These are phyloP conservation scores for Cadophora gregata DNA, from an alignment of 2,329 filamentous ascomycete species.

Conservation along the genomic window DNA sequence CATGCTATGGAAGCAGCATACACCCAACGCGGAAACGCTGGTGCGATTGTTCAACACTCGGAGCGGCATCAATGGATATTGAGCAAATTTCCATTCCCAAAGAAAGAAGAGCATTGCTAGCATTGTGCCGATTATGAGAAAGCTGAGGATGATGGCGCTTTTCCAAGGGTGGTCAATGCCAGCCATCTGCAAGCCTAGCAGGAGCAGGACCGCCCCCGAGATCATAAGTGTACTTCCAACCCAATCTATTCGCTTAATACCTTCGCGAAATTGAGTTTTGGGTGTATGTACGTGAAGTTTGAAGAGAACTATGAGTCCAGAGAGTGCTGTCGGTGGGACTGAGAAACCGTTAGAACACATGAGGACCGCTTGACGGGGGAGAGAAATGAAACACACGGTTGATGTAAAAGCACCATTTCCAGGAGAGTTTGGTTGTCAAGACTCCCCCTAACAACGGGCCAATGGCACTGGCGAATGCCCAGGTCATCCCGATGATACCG, in stretches of 20 bases:
- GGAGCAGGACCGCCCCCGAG: slow-evolving; percentile 78
- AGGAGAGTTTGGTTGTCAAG: slow-evolving; percentile 63
- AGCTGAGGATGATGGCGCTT: slow-evolving; percentile 75
- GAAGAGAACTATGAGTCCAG: slow-evolving; percentile 57
- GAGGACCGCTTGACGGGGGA: too few species aligned
- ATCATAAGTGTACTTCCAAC: slow-evolving; percentile 66
- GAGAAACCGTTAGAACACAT: not conserved
- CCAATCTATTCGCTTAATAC: slow-evolving; percentile 65
- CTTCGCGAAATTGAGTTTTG: slow-evolving; percentile 59
- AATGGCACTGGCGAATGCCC: slow-evolving; percentile 66
- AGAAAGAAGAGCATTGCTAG: slow-evolving; percentile 64
- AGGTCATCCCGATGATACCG: slow-evolving; percentile 63
- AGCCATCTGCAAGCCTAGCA: slow-evolving; percentile 83
- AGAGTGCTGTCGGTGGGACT: slow-evolving; percentile 46
- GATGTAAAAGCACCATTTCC: slow-evolving; percentile 67
- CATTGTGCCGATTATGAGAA: slow-evolving; percentile 75
- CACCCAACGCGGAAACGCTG: slow-evolving; percentile 68
- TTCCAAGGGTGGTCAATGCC: slow-evolving; percentile 73
- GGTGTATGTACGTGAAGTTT: slow-evolving; percentile 69
- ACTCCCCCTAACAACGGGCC: slow-evolving; percentile 67
- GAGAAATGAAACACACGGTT: slow-evolving; percentile 50
- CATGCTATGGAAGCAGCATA: slow-evolving; percentile 76
- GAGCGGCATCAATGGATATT: slow-evolving; percentile 78
- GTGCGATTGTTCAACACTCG: slow-evolving; percentile 70
- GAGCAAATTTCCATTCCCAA: slow-evolving; percentile 73